Evolutionary conservation across 495 filamentous ascomycete genomes (phyloP).

Genomic region (Aspergillus ellipticus): DNA sequence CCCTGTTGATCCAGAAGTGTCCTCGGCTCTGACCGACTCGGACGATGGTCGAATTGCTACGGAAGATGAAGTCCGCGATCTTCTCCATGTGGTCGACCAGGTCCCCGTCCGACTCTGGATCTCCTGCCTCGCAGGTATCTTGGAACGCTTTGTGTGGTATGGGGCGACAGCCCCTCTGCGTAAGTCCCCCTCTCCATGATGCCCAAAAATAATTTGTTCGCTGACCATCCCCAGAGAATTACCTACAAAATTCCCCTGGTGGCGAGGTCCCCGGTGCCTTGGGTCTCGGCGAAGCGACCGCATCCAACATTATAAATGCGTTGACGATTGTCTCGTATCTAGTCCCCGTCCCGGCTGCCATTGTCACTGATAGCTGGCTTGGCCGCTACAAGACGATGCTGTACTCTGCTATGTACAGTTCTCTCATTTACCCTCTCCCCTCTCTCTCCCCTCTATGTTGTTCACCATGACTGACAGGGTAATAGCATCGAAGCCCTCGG

Average conservation of each 20-base stretch:
- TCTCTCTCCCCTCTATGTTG: not conserved
- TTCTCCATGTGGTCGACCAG: constrained; percentile 15
- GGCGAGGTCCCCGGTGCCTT: constrained; percentile 13
- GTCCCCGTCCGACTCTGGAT: constrained; percentile 13
- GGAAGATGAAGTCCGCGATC: constrained; percentile 14
- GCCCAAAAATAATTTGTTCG: too few species aligned
- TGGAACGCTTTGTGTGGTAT: constrained; percentile 20
- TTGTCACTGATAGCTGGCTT: not conserved
- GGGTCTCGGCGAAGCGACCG: constrained; percentile 1
- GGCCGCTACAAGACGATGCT: not conserved
- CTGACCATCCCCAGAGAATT: constrained; percentile 11
- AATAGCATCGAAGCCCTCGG: constrained; percentile 21
- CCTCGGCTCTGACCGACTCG: not conserved
- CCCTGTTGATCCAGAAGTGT: too few species aligned
- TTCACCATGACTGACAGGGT: not conserved
- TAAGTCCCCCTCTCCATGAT: constrained; percentile 1
- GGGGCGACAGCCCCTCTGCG: constrained; percentile 14
- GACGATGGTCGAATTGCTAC: constrained; percentile 13
- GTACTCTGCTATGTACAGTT: not conserved
- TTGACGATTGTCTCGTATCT: not conserved
- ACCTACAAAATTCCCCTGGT: constrained; percentile 12
- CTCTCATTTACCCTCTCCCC: not conserved
- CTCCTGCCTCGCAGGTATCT: constrained; percentile 5
- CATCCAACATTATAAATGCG: not conserved
- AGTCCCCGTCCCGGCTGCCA: not conserved